A percentile compares a stretch with the other conserved stretches of the same genome.
Conservation (phyloP, 2,329 filamentous ascomycete genomes). For the Fusarium tricinctum region DNA sequence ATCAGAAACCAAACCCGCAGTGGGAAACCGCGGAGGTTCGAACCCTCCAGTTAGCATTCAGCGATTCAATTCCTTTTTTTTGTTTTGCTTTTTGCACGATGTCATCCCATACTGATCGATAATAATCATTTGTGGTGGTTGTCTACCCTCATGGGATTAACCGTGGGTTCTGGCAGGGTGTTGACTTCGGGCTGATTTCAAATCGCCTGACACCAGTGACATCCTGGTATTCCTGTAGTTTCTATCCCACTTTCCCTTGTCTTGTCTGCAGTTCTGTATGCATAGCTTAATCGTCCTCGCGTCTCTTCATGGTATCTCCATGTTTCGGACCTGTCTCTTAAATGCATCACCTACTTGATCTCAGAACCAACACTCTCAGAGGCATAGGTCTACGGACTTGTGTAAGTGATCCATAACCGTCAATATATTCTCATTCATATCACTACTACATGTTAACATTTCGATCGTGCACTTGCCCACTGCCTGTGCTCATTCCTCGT, state of each 20-base stretch:
- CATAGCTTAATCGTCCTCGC: too few relatives aligned
- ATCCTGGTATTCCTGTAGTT: too few relatives aligned
- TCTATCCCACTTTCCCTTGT: neutral
- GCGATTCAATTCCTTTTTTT: slow-evolving; percentile 9
- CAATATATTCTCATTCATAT: slow-evolving; percentile 39
- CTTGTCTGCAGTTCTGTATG: neutral
- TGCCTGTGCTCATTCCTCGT: slow-evolving; percentile 45
- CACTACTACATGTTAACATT: slow-evolving; percentile 24
- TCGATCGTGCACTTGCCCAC: slow-evolving; percentile 48
- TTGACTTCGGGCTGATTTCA: neutral
- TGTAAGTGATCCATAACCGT: neutral
- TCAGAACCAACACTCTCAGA: too few relatives aligned
- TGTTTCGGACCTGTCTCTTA: too few relatives aligned
- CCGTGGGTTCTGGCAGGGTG: neutral
- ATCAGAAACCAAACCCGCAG: slow-evolving; percentile 45
- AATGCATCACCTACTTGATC: too few relatives aligned
- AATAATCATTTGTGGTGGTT: too few relatives aligned
- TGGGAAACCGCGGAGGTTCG: slow-evolving; percentile 47
- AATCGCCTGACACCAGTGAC: too few relatives aligned
- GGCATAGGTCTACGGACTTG: neutral
- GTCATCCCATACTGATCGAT: neutral
- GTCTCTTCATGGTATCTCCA: too few relatives aligned
- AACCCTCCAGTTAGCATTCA: slow-evolving; percentile 45
- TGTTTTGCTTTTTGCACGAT: neutral
- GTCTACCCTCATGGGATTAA: neutral